Conservation (phyloP, 768 basidiomycete species). For the Rhizopogon vinicolor region DNA sequence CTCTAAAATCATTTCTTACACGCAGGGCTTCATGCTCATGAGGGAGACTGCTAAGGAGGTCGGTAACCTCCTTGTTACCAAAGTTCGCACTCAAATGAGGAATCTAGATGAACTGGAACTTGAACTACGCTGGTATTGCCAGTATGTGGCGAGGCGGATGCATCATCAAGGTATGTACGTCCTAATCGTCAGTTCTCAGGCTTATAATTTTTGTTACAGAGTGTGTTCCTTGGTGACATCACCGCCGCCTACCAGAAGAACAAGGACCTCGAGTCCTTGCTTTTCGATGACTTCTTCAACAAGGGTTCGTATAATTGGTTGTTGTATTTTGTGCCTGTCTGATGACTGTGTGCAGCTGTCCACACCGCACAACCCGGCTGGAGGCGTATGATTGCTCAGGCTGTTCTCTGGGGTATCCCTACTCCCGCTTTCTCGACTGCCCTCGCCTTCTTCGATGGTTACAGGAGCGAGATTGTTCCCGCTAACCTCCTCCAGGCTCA, state of each 20-base stretch:
- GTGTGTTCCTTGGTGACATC: slow-evolving; percentile 94
- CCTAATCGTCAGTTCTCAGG: slow-evolving; percentile 13
- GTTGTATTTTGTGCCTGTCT: slow-evolving; percentile 1
- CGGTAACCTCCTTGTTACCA: slow-evolving; percentile 7
- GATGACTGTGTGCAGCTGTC: slow-evolving; percentile 47
- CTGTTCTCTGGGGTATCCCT: slow-evolving; percentile 96
- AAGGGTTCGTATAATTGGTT: slow-evolving; percentile 48
- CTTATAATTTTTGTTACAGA: slow-evolving; percentile 33
- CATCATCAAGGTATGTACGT: slow-evolving; percentile 80
- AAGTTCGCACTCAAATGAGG: slow-evolving; percentile 3
- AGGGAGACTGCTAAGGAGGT: slow-evolving; percentile 95
- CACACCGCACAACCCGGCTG: slow-evolving; percentile 96
- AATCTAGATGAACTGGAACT: slow-evolving; percentile 69
- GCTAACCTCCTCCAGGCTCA: slow-evolving; percentile 95
- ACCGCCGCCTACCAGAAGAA: slow-evolving; percentile 87
- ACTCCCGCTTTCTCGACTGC: slow-evolving; percentile 98
- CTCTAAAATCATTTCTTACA: slow-evolving; percentile 99
- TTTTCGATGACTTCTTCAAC: slow-evolving; percentile 98
- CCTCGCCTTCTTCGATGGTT: slow-evolving; percentile 98
- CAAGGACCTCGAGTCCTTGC: slow-evolving; percentile 78
- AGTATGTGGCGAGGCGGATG: slow-evolving; percentile 99
- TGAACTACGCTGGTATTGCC: slow-evolving; percentile 98
- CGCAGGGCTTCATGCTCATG: slow-evolving; percentile 99
- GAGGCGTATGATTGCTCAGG: slow-evolving; percentile 95
- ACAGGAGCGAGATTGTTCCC: slow-evolving; percentile 91